Base-by-base conservation (phyloP, 768 basidiomycete genomes). In the Daedaleopsis nitida region DNA sequence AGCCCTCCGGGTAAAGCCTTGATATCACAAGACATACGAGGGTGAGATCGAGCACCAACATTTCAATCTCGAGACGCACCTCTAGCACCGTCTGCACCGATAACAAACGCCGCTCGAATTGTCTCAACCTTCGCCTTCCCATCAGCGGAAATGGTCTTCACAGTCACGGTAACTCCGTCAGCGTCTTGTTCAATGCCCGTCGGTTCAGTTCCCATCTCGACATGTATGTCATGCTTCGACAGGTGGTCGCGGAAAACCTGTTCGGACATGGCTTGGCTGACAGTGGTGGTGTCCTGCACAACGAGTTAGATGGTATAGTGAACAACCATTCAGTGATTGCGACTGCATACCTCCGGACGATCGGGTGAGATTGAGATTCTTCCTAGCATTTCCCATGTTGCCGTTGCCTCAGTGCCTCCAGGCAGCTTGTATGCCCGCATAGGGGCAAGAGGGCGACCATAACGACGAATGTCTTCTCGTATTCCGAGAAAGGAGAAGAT, bases 61-160 rank as follows among this genome's bases (percentile, higher is more conserved):
- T 16, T n/a, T 45, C 27, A 5, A 14, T 13, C 49, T 21, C 42
- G 11, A 5, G 10, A 53, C 66, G 42, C 7, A 72, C 75, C 69
- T 60, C 64, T 67, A 0, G 76, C 80, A 16, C 79, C 78, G 60
- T 81, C 82, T 0, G 75, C 69, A 2, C 80, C 80, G 14, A 81
- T 67, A 1, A 83, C 62, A 63, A 70, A 80, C 2, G 71, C 66
- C n/a, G 63, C 67, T 9, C 59, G 65, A 7, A 72, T 59, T 3
- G 52, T 68, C 58, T 80, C 77, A n/a, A 57, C 48, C 0, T 51
- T 44, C 37, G 72, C 71, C 27, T 67, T 23, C 0, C 66, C 74
- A 2, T 70, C 21, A 7, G 19, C 57, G 7, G 27, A 32, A 32
- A 32, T 32, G 4, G 27, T 32, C 7, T 60, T 63, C 13, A 79